Percentiles rank a stretch among this genome's conserved stretches.
These are phyloP conservation scores for Helenozyma rhizophorensis DNA, from an alignment of 805 yeast species.

Conservation along the genomic window DNA sequence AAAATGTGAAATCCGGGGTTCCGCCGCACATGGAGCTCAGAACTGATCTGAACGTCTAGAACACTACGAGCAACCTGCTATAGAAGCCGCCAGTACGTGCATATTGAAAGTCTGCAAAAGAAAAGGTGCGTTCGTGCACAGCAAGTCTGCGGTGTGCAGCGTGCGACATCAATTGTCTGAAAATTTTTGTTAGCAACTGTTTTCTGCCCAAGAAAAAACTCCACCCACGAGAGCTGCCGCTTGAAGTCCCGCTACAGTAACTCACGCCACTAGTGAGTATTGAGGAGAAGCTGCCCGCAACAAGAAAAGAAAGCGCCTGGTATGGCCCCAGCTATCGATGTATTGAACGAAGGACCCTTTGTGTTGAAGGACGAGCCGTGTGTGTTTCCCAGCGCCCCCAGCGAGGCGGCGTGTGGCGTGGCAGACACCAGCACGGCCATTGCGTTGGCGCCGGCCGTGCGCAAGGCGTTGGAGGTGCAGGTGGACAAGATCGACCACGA, in stretches of 20 bases:
- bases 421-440: slow-evolving; percentile 7
- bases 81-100: too few relatives aligned
- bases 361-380: background rate
- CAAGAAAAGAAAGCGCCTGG: slow-evolving; percentile 1
- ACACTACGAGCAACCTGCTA: too few relatives aligned
- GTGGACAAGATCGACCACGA: slow-evolving; percentile 48
- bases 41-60: too few relatives aligned
- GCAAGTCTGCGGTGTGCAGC: too few relatives aligned
- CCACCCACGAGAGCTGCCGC: slow-evolving; percentile 50
- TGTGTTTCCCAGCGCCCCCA: background rate
- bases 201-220: slow-evolving; percentile 6
- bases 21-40: too few relatives aligned
- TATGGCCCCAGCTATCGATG: slow-evolving; percentile 9
- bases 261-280: slow-evolving; percentile 37
- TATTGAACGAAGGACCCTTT: slow-evolving; percentile 6
- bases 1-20: too few relatives aligned
- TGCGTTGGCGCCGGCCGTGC: too few relatives aligned
- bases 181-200: background rate
- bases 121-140: too few relatives aligned
- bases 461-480: slow-evolving; percentile 37
- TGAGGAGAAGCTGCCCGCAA: slow-evolving; percentile 6
- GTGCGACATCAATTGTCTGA: too few relatives aligned
- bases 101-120: too few relatives aligned
- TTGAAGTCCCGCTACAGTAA: slow-evolving; percentile 25
- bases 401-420: background rate